Conservation (phyloP, 1,139 yeast genomes). For the Debaryomyces coudertii region DNA sequence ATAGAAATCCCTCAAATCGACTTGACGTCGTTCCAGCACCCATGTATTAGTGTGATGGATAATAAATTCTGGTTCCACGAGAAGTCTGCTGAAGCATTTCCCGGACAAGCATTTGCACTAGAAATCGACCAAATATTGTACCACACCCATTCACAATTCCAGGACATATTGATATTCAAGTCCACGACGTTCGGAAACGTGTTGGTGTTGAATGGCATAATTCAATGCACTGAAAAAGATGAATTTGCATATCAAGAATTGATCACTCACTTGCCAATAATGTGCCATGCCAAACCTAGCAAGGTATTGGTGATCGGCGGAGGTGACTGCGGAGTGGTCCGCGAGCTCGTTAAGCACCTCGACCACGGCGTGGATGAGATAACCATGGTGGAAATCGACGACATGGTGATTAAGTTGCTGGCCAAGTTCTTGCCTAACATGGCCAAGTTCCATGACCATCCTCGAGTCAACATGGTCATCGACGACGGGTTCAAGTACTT, state of each 20-base stretch:
- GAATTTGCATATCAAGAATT: constrained; percentile 91
- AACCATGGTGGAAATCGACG: constrained; percentile 89
- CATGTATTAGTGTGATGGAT: constrained; percentile 27
- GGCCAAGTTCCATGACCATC: constrained; percentile 73
- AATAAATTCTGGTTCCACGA: constrained; percentile 48
- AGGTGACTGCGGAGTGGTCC: constrained; percentile 90
- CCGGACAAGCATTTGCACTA: constrained; percentile 50
- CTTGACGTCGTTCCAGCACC: constrained; percentile 28
- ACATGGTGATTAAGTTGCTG: constrained; percentile 75
- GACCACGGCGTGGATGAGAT: constrained; percentile 60
- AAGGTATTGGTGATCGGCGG: constrained; percentile 88
- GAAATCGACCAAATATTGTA: constrained; percentile 38
- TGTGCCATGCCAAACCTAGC: constrained; percentile 74
- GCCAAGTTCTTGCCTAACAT: constrained; percentile 77
- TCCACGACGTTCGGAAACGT: constrained; percentile 81
- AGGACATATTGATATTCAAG: constrained; percentile 68
- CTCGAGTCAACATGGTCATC: constrained; percentile 71
- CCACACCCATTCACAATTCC: constrained; percentile 40
- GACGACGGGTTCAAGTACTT: constrained; percentile 90
- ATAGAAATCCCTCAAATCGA: constrained; percentile 16
- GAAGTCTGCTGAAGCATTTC: constrained; percentile 37
- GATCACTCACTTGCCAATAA: constrained; percentile 78
- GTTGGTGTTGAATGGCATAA: constrained; percentile 80
- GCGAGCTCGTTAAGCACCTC: constrained; percentile 81
- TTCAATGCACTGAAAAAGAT: constrained; percentile 88